These are phyloP conservation scores for Colletotrichum chrysophilum DNA, from an alignment of 2,329 filamentous ascomycete species.

Conservation along the genomic window DNA sequence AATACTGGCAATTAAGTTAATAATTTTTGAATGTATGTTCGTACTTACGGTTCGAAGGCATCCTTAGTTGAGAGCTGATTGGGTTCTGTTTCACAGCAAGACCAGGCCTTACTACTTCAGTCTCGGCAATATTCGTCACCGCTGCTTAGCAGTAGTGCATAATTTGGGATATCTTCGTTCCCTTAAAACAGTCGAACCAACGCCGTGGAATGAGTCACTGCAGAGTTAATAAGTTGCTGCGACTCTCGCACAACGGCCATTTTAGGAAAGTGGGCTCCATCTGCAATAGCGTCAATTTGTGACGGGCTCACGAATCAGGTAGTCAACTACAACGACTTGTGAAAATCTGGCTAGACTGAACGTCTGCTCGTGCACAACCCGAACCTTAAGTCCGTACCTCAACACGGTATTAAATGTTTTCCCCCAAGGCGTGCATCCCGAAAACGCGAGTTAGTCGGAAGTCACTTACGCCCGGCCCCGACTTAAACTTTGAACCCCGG, in stretches of 20 bases:
- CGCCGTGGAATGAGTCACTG: no score
- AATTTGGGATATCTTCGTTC: no score
- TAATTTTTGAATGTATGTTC: no score
- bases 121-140: no score
- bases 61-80: no score
- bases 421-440: neutral
- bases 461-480: neutral
- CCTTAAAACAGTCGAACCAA: no score
- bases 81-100: no score
- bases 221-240: neutral
- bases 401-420: neutral
- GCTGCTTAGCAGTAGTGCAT: no score
- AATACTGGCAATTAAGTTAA: no score
- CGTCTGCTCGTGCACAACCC: neutral
- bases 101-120: no score
- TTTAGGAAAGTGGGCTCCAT: neutral
- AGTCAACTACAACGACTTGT: neutral
- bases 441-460: neutral
- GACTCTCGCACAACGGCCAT: neutral
- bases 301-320: no score
- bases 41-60: no score
- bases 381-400: neutral
- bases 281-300: neutral
- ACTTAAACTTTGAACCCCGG: neutral
- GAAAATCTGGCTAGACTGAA: neutral